These are phyloP conservation scores for Kodamaea fukazawae DNA, from an alignment of 805 yeast genomes.

Conservation along the genomic window DNA sequence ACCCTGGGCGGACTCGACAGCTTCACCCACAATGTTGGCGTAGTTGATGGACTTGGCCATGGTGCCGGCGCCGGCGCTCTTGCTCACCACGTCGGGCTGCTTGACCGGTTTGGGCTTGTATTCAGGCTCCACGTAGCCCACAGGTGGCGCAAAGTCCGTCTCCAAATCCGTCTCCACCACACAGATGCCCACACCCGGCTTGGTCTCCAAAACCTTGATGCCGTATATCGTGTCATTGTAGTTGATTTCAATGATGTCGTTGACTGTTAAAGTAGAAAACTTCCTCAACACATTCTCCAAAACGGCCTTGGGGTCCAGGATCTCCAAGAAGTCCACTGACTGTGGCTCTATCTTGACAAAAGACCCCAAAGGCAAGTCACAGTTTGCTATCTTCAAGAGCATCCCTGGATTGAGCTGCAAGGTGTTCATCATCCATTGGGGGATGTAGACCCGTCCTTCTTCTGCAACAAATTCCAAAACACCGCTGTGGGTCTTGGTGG, in stretches of 20 bases:
- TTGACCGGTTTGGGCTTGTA: constrained; percentile 42
- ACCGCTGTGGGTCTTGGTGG: constrained; percentile 74
- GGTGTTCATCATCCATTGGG: constrained; percentile 94
- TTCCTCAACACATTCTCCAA: constrained; percentile 87
- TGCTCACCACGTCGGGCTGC: constrained; percentile 30
- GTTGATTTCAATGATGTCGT: constrained; percentile 79
- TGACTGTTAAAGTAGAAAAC: constrained; percentile 81
- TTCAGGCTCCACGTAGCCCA: constrained; percentile 94
- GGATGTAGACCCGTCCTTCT: constrained; percentile 92
- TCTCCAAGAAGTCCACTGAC: constrained; percentile 86
- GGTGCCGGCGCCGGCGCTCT: constrained; percentile 53
- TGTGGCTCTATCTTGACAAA: constrained; percentile 96
- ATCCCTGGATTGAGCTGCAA: constrained; percentile 73
- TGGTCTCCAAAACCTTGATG: constrained; percentile 81
- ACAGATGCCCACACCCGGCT: constrained; percentile 72
- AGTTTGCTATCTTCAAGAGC: constrained; percentile 68
- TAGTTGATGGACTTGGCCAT: constrained; percentile 78
- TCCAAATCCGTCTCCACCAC: constrained; percentile 95
- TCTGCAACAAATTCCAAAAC: constrained; percentile 95
- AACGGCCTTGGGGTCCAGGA: constrained; percentile 94
- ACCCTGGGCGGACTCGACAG: constrained; percentile 16
- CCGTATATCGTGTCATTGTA: constrained; percentile 78
- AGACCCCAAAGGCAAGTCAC: constrained; percentile 80
- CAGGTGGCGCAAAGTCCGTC: constrained; percentile 98
- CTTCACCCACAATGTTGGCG: constrained; percentile 52